A percentile compares a stretch with the other conserved stretches of the same genome.
phyloP scores from a whole-genome alignment of 192 early-diverging fungal species.

The Coemansia sp. region DNA sequence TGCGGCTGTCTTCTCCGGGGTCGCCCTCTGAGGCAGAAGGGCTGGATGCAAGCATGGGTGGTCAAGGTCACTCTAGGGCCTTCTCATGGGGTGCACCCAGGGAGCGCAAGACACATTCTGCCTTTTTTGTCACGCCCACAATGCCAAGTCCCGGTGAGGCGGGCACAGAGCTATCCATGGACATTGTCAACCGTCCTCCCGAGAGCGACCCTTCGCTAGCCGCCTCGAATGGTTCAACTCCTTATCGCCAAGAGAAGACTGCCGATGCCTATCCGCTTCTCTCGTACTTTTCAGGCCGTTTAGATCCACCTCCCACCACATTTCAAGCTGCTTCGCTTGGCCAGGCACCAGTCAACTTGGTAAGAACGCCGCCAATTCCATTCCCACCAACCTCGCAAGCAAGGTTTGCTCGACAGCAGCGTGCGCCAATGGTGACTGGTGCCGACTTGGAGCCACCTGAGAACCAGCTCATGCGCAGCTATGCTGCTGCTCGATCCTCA shows the following conservation, averaged over 20 bases:
- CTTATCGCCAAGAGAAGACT: slow-evolving; percentile 44
- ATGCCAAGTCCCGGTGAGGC: slow-evolving; percentile 21
- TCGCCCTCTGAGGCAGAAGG: background rate
- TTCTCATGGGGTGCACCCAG: slow-evolving; percentile 7
- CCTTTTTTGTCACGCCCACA: background rate
- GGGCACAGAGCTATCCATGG: slow-evolving; percentile 50
- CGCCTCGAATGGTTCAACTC: slow-evolving; percentile 21
- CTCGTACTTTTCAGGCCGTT: slow-evolving; percentile 10
- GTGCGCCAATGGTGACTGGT: background rate
- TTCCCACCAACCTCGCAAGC: background rate
- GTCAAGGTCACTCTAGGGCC: background rate
- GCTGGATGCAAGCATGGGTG: background rate
- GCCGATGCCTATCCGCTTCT: slow-evolving; percentile 37
- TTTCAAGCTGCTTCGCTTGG: background rate
- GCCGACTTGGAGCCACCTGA: slow-evolving; percentile 6
- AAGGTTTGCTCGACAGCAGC: background rate
- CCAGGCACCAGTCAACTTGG: background rate
- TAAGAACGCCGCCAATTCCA: background rate
- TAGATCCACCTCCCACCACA: background rate
- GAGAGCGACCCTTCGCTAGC: slow-evolving; percentile 44
- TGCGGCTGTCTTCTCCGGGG: slow-evolving; percentile 5
- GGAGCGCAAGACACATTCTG: background rate
- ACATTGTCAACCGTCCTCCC: slow-evolving; percentile 32
- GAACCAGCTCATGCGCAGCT: slow-evolving; percentile 5
- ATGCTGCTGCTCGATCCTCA: slow-evolving; percentile 26